Evolutionary conservation across 805 yeast genomes (phyloP).

Genomic region (Candida incommunis): DNA sequence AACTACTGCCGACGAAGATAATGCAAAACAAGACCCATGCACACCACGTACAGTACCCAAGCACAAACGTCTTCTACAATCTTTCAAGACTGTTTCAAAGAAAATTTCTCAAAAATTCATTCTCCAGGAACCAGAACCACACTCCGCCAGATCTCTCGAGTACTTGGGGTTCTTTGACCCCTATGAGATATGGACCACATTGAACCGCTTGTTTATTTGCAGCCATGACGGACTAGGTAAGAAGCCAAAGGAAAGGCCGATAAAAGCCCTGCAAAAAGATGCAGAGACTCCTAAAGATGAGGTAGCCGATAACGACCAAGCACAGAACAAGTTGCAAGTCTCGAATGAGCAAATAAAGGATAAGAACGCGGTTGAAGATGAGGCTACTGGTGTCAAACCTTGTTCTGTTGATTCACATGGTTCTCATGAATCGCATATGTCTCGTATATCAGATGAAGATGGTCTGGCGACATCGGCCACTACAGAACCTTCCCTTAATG

Average conservation of each 20-base stretch:
- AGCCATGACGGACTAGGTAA: too few relatives aligned
- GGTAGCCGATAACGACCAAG: too few relatives aligned
- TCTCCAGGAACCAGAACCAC: neutral
- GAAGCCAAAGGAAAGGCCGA: too few relatives aligned
- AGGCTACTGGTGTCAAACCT: too few relatives aligned
- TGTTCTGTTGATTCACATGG: too few relatives aligned
- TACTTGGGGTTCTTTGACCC: too few relatives aligned
- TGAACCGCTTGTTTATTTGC: too few relatives aligned
- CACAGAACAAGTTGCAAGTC: neutral
- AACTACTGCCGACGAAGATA: too few relatives aligned
- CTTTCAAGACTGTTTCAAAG: neutral
- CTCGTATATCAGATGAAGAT: neutral
- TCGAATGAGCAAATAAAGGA: conserved; percentile 7
- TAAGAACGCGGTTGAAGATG: conserved; percentile 9
- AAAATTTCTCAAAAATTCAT: neutral
- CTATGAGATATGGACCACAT: too few relatives aligned
- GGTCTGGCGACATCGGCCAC: neutral
- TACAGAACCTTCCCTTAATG: neutral
- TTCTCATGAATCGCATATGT: neutral
- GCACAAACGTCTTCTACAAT: neutral
- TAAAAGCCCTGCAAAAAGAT: too few relatives aligned
- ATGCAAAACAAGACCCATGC: too few relatives aligned
- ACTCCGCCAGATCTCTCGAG: neutral
- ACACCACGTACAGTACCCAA: neutral
- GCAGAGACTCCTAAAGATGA: too few relatives aligned